Evolutionary conservation across 805 yeast species (phyloP), one percentile per base, ranked within the genome.

Genomic region (Yamadazyma olivae): DNA sequence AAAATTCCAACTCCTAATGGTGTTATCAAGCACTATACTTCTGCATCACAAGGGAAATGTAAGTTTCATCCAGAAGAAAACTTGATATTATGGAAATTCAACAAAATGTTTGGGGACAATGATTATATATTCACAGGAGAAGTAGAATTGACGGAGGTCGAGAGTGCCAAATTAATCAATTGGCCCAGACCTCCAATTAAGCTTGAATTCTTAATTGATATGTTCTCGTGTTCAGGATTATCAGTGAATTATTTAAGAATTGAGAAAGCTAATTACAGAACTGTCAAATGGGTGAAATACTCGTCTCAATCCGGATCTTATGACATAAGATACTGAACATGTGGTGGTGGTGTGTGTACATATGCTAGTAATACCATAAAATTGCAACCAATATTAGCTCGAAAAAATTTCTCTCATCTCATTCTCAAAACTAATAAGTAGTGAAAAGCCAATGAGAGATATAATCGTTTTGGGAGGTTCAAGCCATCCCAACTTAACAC

Each of bases 201-300:
- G 2, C 56, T 87, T 49, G 73, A 71, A 33, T 90, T 91, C 54
- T 67, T 68, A 28, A 61, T 90, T 32, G 73, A 81, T 36, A 84
- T 83, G 85, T 83, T 77, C 54, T 79, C 90, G 9, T 68, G 83
- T 41, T 80, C 91, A 6, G 95, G 96, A 0, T 64, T 87, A 30
- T 73, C 75, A 13, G 91, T 90, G 25, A 74, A 83, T 42, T 83
- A 75, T 54, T 67, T 90, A 47, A 79, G 77, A 52, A 81, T 91
- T 4, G 64, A 41, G 71, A 90, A 63, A 62, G 71, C 56, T 6
- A 75, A 75, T 36, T 86, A 87, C 60, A 65, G 73, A 18, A 79
- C 95, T 0, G 78, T 85, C 16, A 91, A 90, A 55, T 88, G 95
- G 95, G 95, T 90, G 22, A 77, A 85, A 48, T 91, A 91, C 55